Evolutionary conservation across 2,329 filamentous ascomycete genomes (phyloP), one percentile per base, ranked within the genome.

Genomic region (Neonectria ditissima): DNA sequence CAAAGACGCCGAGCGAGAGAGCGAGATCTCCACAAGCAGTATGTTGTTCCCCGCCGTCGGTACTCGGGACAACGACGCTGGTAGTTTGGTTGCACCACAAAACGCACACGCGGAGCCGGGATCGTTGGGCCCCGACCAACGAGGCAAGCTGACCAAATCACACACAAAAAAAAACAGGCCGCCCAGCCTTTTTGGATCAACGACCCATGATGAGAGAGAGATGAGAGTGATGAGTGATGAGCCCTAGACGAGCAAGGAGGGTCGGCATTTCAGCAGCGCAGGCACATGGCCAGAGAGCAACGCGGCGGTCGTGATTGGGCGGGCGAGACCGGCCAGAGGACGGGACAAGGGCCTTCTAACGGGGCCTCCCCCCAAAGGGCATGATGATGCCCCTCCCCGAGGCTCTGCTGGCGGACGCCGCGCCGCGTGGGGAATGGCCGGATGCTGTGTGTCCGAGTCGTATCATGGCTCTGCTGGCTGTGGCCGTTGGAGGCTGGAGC

Each of bases 401-500:
- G 60, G 55, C 54, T 58, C 55, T 58, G 54, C 59, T 63, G 55
- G 55, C 60, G 45, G 55, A 51, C 51, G 50, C 60, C 41, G 60
- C 55, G 55, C 55, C 54, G 60, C 60, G 60, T 63, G 60, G 54
- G 53, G 60, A 20, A 48, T 34, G 41, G 26, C 54, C 60, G 60
- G 55, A 20, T 58, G 55, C 18, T 58, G 44, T 58, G 60, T 54
- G 60, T 58, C 60, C 43, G 50, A 63, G 60, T 63, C 60, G 60
- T 63, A 63, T 63, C 55, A 63, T 63, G 43, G 34, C 43, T 43
- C 43, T 43, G n/a, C 44, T 58, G 16, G 41, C 39, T 48, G 30
- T 48, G 24, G 55, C 43, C 41, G 50, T 50, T 63, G 60, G 60
- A 63, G 34, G 48, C 59, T 62, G 60, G 60, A 58, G 43, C 53